Base-by-base conservation (phyloP, 2,329 filamentous ascomycete genomes). In the Verticillium zaregamsianum region DNA sequence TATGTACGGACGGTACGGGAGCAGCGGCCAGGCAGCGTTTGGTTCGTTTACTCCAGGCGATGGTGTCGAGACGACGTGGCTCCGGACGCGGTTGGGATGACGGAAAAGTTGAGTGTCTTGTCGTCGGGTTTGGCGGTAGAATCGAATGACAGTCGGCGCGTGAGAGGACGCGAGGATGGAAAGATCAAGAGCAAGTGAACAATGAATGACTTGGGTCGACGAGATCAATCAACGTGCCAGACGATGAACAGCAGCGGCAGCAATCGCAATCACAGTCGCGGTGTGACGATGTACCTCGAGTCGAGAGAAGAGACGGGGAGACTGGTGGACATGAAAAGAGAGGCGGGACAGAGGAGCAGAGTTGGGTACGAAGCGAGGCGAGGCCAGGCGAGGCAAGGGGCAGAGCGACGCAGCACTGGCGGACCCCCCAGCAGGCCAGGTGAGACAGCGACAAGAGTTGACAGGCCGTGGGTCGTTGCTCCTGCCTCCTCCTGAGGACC, bases 221-320 rank as follows among this genome's bases (percentile, higher is more conserved):
- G 60, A 63, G 60, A 63, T 66, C 57, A 52, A 52, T 62, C 62
- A 66, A 66, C 64, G 64, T 66, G 63, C 64, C 64, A 65, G 64
- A 66, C 64, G 64, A 66, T 65, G 64, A 66, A 32, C n/a, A 40
- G 37, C 17, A 52, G 59, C 55, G 63, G 58, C 61, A 65, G 62
- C 58, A 62, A 63, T 55, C 25, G 54, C 54, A 32, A 32, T 55
- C 25, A 25, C 54, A 32, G n/a, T 55, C 28, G 31, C 25, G 31
- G 54, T 33, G 17, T 55, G 31, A 55, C 25, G 54, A 55, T 55
- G 31, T 33, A 55, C 25, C 54, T 32, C 25, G 54, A 55, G 54
- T 33, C 25, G 28, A 55, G 54, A 55, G 20, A 55, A 55, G 31
- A 55, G 17, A 55, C 25, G 54, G 54, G 23, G 15, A 33, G 31